Percentiles rank a stretch among this genome's conserved stretches.
phyloP scores from a whole-genome alignment of 2,329 filamentous ascomycete species.

The Pseudocercospora vitis region DNA sequence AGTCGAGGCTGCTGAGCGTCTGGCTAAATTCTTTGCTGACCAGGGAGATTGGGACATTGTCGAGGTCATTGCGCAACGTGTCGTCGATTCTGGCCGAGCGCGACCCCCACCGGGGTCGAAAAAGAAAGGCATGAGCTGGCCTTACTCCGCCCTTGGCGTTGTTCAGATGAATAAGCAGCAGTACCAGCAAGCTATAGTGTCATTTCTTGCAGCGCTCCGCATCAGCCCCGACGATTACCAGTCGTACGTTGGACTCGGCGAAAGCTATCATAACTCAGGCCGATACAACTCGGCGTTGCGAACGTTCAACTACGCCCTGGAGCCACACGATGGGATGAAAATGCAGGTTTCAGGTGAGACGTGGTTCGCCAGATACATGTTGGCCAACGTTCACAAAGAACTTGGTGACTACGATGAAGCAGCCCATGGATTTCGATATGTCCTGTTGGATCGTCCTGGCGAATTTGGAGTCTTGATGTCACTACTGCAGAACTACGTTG shows the following conservation, averaged over 20 bases:
- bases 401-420: constrained; percentile 87
- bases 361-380: constrained; percentile 97
- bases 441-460: constrained; percentile 64
- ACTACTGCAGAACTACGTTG: constrained; percentile 81
- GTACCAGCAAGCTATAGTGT: constrained; percentile 82
- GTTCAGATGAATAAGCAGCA: constrained; percentile 94
- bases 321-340: constrained; percentile 63
- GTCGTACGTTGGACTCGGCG: constrained; percentile 93
- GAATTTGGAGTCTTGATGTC: constrained; percentile 89
- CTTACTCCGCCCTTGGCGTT: constrained; percentile 87
- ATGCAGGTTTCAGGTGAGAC: constrained; percentile 63
- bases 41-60: constrained; percentile 95
- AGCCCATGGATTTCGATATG: constrained; percentile 71
- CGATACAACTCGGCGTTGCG: constrained; percentile 92
- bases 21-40: constrained; percentile 83
- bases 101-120: constrained; percentile 89
- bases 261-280: constrained; percentile 93
- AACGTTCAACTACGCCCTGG: constrained; percentile 81
- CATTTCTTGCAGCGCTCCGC: constrained; percentile 84
- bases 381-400: constrained; percentile 91
- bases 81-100: constrained; percentile 92
- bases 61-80: constrained; percentile 83
- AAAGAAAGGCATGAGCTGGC: constrained; percentile 91
- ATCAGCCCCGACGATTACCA: constrained; percentile 86
- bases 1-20: constrained; percentile 78